Evolutionary conservation across 164 flowering plant species (phyloP), one percentile per base, ranked within the genome.

Genomic region (Liquidambar formosana): DNA sequence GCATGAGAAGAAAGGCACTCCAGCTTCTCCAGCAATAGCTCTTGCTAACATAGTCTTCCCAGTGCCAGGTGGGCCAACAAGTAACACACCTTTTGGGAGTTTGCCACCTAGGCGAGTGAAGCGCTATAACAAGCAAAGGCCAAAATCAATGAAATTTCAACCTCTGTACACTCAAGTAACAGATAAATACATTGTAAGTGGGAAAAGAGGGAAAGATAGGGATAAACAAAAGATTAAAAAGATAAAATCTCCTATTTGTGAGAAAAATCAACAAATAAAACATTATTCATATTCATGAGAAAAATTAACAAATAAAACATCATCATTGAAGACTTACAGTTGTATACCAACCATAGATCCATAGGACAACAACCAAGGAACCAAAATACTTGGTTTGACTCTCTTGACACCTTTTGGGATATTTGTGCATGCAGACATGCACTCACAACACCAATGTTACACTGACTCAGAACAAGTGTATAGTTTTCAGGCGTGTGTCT

Each of bases 11-110:
- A 94, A 94, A 48, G 98, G 99, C 38, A 96, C 98, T 22, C 94
- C 97, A 70, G 99, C 99, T 81, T 96, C 99, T 62, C 99, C 98
- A 13, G 99, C 99, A 80, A 96, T 96, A 63, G 99, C 99, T 79
- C 98, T 90, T 63, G 99, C 98, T 66, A 93, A 72, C 99, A 96
- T 91, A 26, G 99, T 96, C 75, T 93, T 96, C 8, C 99, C 99
- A 26, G 97, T 94, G 10, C 99, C 99, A 64, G 99, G 98, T 51
- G 98, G 98, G 21, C 99, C 99, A 57, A 90, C 94, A 71, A 96
- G 97, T 78, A 96, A 82, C 65, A 96, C 96, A 71, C 99, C 99
- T 80, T 92, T 94, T 41, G 99, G 99, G 33, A 94, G 97, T 85
- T 94, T 94, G 27, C 99, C 99, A 48, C 99, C 99, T 23, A 94